phyloP scores from a whole-genome alignment of 345 rosid genomes.

The Trapa bicornis region DNA sequence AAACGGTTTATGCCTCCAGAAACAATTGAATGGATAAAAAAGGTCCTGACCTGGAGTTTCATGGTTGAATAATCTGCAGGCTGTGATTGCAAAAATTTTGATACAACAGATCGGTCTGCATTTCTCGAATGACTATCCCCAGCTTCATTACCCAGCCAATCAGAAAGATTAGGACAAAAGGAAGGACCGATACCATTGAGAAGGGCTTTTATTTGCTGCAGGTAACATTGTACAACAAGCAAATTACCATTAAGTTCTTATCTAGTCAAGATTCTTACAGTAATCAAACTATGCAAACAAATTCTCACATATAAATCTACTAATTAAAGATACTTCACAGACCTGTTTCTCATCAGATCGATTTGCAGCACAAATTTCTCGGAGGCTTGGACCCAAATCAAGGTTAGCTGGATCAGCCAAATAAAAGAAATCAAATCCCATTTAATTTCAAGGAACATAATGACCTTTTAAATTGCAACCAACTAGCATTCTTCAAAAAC shows the following conservation, averaged over 20 bases:
- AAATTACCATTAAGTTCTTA: not conserved
- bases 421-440: not conserved
- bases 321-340: conserved; percentile 4
- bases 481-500: not conserved
- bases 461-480: not conserved
- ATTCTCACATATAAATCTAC: not conserved
- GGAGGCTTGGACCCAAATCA: conserved; percentile 69
- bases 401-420: conserved; percentile 42
- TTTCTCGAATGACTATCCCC: conserved; percentile 43
- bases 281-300: not conserved
- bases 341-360: conserved; percentile 93
- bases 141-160: conserved; percentile 66
- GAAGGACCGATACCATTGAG: conserved; percentile 60
- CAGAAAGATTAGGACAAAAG: conserved; percentile 60
- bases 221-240: not conserved
- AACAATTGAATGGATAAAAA: not conserved
- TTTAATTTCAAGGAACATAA: not conserved
- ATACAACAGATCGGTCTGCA: conserved; percentile 69
- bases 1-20: not conserved
- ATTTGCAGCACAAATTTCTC: conserved; percentile 82
- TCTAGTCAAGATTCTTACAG: not conserved
- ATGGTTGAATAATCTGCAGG: conserved; percentile 72
- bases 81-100: conserved; percentile 72
- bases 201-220: conserved; percentile 89
- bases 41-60: conserved; percentile 62